Base-by-base conservation (phyloP, 495 filamentous ascomycete species). In the Opeltia flavorubescens region DNA sequence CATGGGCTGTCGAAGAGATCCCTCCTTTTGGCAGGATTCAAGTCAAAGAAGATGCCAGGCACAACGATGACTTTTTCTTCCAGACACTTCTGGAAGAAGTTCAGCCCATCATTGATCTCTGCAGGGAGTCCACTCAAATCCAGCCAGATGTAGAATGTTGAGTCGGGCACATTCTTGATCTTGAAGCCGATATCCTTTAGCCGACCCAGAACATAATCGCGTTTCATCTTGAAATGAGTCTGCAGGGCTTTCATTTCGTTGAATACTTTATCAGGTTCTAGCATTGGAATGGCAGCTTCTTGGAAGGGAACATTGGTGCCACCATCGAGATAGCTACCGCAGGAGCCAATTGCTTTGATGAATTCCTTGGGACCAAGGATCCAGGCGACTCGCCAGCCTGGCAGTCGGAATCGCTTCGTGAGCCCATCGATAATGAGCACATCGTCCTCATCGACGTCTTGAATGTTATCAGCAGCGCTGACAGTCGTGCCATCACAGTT, bases 261-360 rank as follows among this genome's bases (percentile, higher is more conserved):
- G 52, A 74, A 71, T 18, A 95, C 89, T 17, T 83, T 74, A 3
- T 64, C 60, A 0, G 89, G 89, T 50, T 94, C 84, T 9, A 96
- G 79, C 86, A 96, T 93, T 2, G 81, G 75, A 43, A 96, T 75
- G 7, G 89, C 86, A 25, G 89, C 89, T 61, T 95, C 83, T 62
- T 95, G 89, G 75, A 96, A 95, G 20, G 89, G 88, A 4, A 84
- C 88, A 59, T 94, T 94, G 57, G 86, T 84, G 49, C 89, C 89
- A 48, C 89, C 89, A 56, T 95, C 89, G n/a, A 96, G 80, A 68
- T 95, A 96, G 2, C 80, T 85, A 27, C 89, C 89, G 55, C 89
- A 93, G 29, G 83, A 88, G 48, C 86, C 86, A 50, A 96, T 86
- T 18, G 89, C 87, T 59, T 84, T 83, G 67, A 96, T 84, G 67